Conservation (phyloP, 805 yeast genomes). For the Wickerhamiella galacta region DNA sequence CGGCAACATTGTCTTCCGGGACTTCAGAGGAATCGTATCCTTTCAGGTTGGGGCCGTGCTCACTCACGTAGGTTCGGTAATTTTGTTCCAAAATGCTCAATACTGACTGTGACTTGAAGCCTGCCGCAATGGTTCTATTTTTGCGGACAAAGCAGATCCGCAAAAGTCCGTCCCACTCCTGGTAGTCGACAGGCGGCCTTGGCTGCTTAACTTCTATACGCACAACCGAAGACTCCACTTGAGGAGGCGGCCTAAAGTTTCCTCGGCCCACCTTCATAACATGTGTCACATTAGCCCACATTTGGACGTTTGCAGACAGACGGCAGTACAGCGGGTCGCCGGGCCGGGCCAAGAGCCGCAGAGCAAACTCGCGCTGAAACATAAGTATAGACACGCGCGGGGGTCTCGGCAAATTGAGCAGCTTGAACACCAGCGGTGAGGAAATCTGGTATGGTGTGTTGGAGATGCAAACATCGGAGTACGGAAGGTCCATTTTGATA, state of each 20-base stretch:
- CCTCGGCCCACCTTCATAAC: conserved; percentile 96
- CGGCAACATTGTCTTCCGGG: conserved; percentile 21
- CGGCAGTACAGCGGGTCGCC: conserved; percentile 92
- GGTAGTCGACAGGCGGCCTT: conserved; percentile 81
- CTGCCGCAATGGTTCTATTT: conserved; percentile 83
- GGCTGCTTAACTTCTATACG: conserved; percentile 83
- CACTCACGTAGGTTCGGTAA: conserved; percentile 59
- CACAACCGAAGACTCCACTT: conserved; percentile 93
- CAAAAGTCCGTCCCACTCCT: conserved; percentile 94
- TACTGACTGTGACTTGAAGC: conserved; percentile 70
- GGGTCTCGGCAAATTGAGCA: conserved; percentile 79
- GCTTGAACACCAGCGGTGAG: conserved; percentile 86
- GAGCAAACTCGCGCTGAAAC: conserved; percentile 96
- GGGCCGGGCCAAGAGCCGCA: conserved; percentile 84
- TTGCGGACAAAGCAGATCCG: conserved; percentile 86
- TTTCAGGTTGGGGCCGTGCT: conserved; percentile 27
- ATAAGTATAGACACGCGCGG: conserved; percentile 89
- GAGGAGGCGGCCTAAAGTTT: conserved; percentile 96
- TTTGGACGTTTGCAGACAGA: conserved; percentile 88
- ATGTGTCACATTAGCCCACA: conserved; percentile 99
- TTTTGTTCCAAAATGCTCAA: conserved; percentile 71
- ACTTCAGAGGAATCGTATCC: conserved; percentile 28
- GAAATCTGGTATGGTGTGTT: conserved; percentile 97
- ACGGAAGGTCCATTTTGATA: conserved; percentile 88
- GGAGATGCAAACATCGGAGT: conserved; percentile 88